Evolutionary conservation across 225 moss, liverwort and hornwort genomes (phyloP).

Genomic region (Straminergon stramineum): DNA sequence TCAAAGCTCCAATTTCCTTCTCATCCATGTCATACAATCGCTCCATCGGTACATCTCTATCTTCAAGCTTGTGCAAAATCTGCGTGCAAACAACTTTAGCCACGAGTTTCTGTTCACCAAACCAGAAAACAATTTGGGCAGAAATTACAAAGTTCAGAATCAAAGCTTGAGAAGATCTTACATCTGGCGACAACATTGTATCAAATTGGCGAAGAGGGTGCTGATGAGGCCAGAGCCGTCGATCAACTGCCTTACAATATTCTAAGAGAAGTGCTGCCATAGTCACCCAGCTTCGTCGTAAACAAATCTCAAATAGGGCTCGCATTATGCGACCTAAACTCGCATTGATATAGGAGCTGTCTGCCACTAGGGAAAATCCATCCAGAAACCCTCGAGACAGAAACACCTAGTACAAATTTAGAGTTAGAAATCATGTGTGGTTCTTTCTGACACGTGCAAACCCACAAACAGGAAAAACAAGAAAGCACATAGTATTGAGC

Average conservation of each 20-base stretch:
- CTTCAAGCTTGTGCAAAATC: conserved; percentile 88
- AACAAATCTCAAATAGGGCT: conserved; percentile 90
- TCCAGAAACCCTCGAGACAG: conserved; percentile 91
- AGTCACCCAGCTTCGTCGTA: conserved; percentile 92
- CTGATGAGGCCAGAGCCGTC: conserved; percentile 92
- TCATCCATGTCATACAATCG: conserved; percentile 93
- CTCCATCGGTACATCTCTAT: conserved; percentile 68
- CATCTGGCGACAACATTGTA: conserved; percentile 75
- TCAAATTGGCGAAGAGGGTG: conserved; percentile 97
- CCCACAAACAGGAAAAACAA: background rate
- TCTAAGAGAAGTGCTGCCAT: conserved; percentile 94
- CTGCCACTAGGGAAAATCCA: conserved; percentile 90
- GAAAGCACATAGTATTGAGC: background rate
- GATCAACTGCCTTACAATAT: conserved; percentile 98
- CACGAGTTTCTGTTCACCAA: background rate
- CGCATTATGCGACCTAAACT: conserved; percentile 99
- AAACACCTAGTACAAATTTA: conserved; percentile 55
- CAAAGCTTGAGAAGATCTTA: conserved; percentile 18
- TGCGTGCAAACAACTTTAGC: conserved; percentile 9
- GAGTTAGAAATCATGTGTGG: background rate
- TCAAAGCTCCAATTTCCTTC: conserved; percentile 80
- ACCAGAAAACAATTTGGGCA: background rate
- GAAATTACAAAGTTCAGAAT: background rate
- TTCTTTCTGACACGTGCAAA: background rate
- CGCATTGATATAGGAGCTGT: conserved; percentile 96